Evolutionary conservation across 1,284 basidiomycete genomes (phyloP).

Genomic region (Ceraceosorus bombacis): DNA sequence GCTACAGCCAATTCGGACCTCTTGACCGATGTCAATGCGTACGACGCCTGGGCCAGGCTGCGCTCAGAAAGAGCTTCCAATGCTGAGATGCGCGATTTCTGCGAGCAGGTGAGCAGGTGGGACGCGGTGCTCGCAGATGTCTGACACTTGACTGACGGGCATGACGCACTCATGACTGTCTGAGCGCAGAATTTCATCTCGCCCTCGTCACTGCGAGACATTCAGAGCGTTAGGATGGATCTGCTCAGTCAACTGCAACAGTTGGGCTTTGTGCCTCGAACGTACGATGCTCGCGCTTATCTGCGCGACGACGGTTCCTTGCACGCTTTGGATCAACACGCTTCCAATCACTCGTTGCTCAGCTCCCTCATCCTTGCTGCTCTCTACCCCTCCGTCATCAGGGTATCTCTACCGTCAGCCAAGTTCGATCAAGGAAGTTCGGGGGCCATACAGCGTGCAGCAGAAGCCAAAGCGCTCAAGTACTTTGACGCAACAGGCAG

Average conservation of each 20-base stretch:
- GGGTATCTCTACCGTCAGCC: slow-evolving; percentile 33
- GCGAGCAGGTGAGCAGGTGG: slow-evolving; percentile 59
- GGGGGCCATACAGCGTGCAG: slow-evolving; percentile 37
- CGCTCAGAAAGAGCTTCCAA: slow-evolving; percentile 55
- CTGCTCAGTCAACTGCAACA: slow-evolving; percentile 66
- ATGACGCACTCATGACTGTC: background rate
- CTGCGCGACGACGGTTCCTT: slow-evolving; percentile 35
- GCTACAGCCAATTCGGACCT: slow-evolving; percentile 72
- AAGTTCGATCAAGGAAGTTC: slow-evolving; percentile 37
- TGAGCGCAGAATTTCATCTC: slow-evolving; percentile 70
- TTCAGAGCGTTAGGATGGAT: slow-evolving; percentile 69
- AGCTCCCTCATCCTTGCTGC: slow-evolving; percentile 35
- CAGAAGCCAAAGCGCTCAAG: slow-evolving; percentile 34
- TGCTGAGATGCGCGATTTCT: slow-evolving; percentile 59
- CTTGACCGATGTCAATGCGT: slow-evolving; percentile 71
- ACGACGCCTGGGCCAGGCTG: slow-evolving; percentile 60
- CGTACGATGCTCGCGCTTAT: slow-evolving; percentile 30
- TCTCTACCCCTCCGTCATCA: slow-evolving; percentile 54
- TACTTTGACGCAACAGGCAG: slow-evolving; percentile 48
- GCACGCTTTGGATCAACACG: slow-evolving; percentile 24
- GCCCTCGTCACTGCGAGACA: slow-evolving; percentile 65
- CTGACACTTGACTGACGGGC: background rate
- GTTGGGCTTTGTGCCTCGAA: slow-evolving; percentile 61
- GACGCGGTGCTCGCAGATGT: too few relatives aligned
- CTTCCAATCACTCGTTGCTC: slow-evolving; percentile 24